Conservation (phyloP, 108 stramenopile species). For the Discostella stelligeroides region DNA sequence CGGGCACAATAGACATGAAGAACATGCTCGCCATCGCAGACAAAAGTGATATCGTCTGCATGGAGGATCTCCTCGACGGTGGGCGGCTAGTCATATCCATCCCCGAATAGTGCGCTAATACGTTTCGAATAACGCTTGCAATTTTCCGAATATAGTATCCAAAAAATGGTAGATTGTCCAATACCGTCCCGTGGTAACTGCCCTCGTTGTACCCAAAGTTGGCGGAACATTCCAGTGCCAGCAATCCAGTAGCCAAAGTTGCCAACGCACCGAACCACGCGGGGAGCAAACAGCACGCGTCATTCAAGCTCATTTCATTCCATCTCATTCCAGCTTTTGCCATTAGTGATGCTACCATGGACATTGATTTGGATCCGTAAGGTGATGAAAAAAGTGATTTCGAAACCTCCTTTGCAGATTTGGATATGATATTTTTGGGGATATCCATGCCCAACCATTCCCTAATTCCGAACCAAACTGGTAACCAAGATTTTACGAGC, state of each 20-base stretch:
- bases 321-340: slow-evolving; percentile 20
- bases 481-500: slow-evolving; percentile 73
- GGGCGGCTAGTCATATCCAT: slow-evolving; percentile 11
- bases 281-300: slow-evolving; percentile 92
- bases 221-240: slow-evolving; percentile 71
- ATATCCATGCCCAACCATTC: slow-evolving; percentile 6
- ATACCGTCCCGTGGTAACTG: slow-evolving; percentile 42
- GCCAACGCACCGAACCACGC: slow-evolving; percentile 91
- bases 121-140: background rate
- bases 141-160: slow-evolving; percentile 26
- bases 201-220: slow-evolving; percentile 41
- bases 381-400: slow-evolving; percentile 1
- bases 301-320: slow-evolving; percentile 82
- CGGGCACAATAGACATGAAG: slow-evolving; percentile 84
- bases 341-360: slow-evolving; percentile 26
- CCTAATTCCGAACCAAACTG: slow-evolving; percentile 37
- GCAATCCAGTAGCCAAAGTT: slow-evolving; percentile 63
- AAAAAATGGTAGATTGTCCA: slow-evolving; percentile 67
- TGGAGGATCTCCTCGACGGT: slow-evolving; percentile 15
- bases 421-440: slow-evolving; percentile 15
- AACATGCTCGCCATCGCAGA: slow-evolving; percentile 60
- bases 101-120: slow-evolving; percentile 16
- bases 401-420: slow-evolving; percentile 12
- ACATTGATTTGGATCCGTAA: slow-evolving; percentile 13
- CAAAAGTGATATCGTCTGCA: slow-evolving; percentile 42